Evolutionary conservation across 805 yeast genomes (phyloP), one percentile per base, ranked within the genome.

Genomic region (Wickerhamomyces silvicola): DNA sequence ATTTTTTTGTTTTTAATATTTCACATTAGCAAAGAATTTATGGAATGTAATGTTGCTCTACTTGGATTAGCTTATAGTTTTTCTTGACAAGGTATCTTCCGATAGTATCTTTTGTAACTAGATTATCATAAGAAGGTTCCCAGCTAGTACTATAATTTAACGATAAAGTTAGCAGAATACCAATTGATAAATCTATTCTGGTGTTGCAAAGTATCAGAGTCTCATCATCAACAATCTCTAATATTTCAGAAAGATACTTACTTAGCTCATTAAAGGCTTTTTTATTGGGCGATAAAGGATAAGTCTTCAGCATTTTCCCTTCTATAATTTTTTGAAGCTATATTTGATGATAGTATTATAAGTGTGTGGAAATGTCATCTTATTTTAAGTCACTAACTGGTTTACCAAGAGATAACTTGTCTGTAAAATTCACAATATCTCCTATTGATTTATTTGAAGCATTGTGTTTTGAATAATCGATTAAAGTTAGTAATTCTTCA

Each of bases 41-140:
- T 75, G 18, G 88, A 70, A 43, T 80, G 87, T 24, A 84, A 59
- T 0, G 94, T 81, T 9, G 84, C 77, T 30, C 95, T 62, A 34
- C 87, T 77, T 0, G 95, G 94, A 38, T 84, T 81, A 5, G 72
- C 72, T 24, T 67, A 51, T 7, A 59, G 52, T 3, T 66, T 56
- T 12, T 45, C 28, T 52, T 52, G 3, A 75, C 69, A 19, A 85
- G 56, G 33, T 81, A 78, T 36, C 66, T 66, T 35, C 75, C 68
- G 5, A 82, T 68, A 7, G 62, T 52, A 18, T 66, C 73, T 48
- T 81, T 81, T 17, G 68, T 62, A 1, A 61, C 42, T 26, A 60
- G 17, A 6, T 38, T 27, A 3, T 33, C 36, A 4, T 20, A 29
- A 1, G 44, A 33, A 1, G 36, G 44, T 1, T 37, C 22, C 72